phyloP scores from a whole-genome alignment of 345 rosid genomes.

The Aurinia saxatilis region DNA sequence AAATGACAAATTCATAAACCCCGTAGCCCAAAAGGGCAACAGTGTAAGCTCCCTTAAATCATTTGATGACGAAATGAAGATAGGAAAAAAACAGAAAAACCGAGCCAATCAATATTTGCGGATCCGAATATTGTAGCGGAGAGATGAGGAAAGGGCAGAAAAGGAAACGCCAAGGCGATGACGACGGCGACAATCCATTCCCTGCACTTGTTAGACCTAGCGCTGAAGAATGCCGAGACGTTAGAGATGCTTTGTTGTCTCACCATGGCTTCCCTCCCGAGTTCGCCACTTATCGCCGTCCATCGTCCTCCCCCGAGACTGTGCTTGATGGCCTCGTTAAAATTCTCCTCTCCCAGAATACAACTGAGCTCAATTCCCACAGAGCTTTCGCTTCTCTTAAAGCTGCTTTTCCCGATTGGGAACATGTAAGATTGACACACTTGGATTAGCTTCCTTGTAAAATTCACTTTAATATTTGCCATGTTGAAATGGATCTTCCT shows the following conservation, averaged over 20 bases:
- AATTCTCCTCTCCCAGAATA: conserved; percentile 79
- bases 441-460: not conserved
- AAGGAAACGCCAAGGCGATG: conserved; percentile 16
- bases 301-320: too few species aligned
- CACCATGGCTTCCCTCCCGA: conserved; percentile 29
- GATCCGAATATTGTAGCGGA: too few species aligned
- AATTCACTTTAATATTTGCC: not conserved
- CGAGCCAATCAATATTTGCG: too few species aligned
- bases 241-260: conserved; percentile 26
- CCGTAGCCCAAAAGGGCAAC: too few species aligned
- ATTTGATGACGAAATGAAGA: too few species aligned
- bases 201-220: conserved; percentile 15
- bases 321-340: conserved; percentile 79
- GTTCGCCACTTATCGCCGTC: conserved; percentile 39
- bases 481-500: not conserved
- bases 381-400: conserved; percentile 78
- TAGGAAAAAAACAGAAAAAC: too few species aligned
- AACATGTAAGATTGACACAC: conserved; percentile 34
- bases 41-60: too few species aligned
- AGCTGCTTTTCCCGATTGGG: conserved; percentile 62
- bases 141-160: conserved; percentile 23
- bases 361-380: conserved; percentile 61
- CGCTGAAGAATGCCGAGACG: conserved; percentile 18
- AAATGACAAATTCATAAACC: too few species aligned
- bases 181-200: conserved; percentile 9